Evolutionary conservation across 257 asterid genomes (phyloP).

Genomic region (Solanum lignicaule): DNA sequence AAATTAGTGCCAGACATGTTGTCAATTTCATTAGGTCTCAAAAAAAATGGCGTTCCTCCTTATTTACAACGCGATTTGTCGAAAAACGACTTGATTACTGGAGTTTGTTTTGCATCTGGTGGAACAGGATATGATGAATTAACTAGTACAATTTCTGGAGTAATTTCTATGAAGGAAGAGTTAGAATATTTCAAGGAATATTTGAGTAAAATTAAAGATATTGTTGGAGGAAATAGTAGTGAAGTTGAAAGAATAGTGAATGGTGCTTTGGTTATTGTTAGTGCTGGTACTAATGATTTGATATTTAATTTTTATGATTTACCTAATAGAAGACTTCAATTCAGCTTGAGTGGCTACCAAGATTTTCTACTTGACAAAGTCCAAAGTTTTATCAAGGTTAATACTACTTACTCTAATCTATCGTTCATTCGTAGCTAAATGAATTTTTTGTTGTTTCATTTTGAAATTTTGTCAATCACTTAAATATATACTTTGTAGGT

Average conservation of each 20-base stretch:
- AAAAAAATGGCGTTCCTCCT: conserved; percentile 2
- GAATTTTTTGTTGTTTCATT: fast-evolving
- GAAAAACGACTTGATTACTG: not conserved
- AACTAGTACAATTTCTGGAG: not conserved
- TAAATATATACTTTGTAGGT: no score
- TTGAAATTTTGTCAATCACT: no score
- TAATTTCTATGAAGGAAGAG: not conserved
- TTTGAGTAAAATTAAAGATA: not conserved
- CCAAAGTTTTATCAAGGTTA: conserved; percentile 4
- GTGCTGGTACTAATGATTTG: conserved; percentile 15
- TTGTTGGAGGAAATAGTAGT: not conserved
- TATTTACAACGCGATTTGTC: conserved; percentile 1
- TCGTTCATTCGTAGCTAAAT: no score
- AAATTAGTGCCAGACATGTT: conserved; percentile 4
- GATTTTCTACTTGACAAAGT: not conserved
- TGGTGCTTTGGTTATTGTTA: conserved; percentile 2
- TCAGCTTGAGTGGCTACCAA: not conserved
- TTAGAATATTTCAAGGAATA: conserved; percentile 2
- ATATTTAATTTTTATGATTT: not conserved
- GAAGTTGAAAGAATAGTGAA: not conserved
- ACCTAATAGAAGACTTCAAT: not conserved
- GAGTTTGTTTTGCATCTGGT: conserved; percentile 7
- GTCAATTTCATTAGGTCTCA: not conserved
- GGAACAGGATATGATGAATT: conserved; percentile 4
- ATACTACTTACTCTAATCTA: not conserved